These are phyloP conservation scores for Xerocomellus dryophilus DNA, from an alignment of 768 basidiomycete species.

Conservation along the genomic window DNA sequence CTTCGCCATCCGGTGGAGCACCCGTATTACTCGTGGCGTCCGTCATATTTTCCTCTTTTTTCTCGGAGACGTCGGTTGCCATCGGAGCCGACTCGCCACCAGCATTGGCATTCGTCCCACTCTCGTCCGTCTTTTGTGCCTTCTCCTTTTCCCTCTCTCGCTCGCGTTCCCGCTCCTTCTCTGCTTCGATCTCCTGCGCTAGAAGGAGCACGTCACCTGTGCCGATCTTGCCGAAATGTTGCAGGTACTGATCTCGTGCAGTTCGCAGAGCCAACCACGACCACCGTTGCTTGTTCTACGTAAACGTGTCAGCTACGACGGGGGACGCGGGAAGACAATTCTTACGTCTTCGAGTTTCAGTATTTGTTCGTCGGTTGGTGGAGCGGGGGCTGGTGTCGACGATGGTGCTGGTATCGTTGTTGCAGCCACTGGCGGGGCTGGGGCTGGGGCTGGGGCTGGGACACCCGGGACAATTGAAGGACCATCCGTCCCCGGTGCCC, in stretches of 20 bases:
- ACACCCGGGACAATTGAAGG: constrained; percentile 20
- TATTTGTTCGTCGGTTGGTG: constrained; percentile 49
- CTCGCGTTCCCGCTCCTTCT: constrained; percentile 39
- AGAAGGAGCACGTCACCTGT: constrained; percentile 65
- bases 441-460: constrained; percentile 8
- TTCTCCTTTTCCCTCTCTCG: constrained; percentile 34
- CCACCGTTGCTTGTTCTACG: constrained; percentile 71
- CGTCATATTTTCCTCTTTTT: constrained; percentile 20
- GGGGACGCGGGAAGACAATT: neutral
- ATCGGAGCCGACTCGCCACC: constrained; percentile 35
- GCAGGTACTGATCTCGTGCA: constrained; percentile 67
- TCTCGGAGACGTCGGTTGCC: constrained; percentile 15
- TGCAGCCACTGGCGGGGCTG: constrained; percentile 9
- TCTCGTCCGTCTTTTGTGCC: constrained; percentile 25
- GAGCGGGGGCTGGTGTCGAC: constrained; percentile 26
- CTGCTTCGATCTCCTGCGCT: constrained; percentile 34
- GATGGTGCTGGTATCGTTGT: constrained; percentile 16
- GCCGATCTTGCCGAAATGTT: constrained; percentile 80
- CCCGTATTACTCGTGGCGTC: constrained; percentile 19
- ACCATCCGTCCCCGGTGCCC: constrained; percentile 33
- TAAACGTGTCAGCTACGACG: constrained; percentile 12
- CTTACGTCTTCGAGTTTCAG: constrained; percentile 60
- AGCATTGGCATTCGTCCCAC: constrained; percentile 14
- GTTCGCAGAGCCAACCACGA: constrained; percentile 80
- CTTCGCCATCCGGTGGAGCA: constrained; percentile 32